These are phyloP conservation scores for Plenodomus tracheiphilus DNA, from an alignment of 2,329 filamentous ascomycete species.

Conservation along the genomic window DNA sequence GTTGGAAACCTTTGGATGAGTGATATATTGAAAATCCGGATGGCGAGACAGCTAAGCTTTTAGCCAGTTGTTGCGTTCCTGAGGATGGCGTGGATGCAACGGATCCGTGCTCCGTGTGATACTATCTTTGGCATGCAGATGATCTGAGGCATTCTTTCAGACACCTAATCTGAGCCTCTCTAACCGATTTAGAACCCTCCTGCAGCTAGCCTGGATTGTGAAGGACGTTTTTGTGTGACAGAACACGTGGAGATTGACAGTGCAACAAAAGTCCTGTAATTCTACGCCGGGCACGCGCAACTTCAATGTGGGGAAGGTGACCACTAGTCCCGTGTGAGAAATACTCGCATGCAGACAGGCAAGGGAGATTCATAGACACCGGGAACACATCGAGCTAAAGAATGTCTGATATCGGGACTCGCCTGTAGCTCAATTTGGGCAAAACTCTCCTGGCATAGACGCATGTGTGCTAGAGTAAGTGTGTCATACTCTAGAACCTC, in stretches of 20 bases:
- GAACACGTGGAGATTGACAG: conserved; percentile 25
- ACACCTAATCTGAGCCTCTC: not conserved
- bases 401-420: conserved; percentile 1
- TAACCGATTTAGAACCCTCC: not conserved
- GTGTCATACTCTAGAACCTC: not conserved
- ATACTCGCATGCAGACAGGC: conserved; percentile 19
- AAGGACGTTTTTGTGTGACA: conserved; percentile 24
- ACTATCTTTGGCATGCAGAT: not conserved
- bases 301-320: conserved; percentile 17
- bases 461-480: not conserved
- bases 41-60: not conserved
- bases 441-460: not conserved
- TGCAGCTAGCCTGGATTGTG: conserved; percentile 23
- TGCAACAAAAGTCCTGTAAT: conserved; percentile 9
- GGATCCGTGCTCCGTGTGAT: not conserved
- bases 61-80: not conserved
- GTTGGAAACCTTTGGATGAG: not conserved
- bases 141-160: not conserved
- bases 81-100: not conserved
- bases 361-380: conserved; percentile 18
- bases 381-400: not conserved
- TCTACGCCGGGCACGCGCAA: conserved; percentile 12
- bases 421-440: conserved; percentile 1
- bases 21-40: not conserved
- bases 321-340: conserved; percentile 9